Evolutionary conservation across 352 stramenopile species (phyloP).

Genomic region (Phytophthora capsici): DNA sequence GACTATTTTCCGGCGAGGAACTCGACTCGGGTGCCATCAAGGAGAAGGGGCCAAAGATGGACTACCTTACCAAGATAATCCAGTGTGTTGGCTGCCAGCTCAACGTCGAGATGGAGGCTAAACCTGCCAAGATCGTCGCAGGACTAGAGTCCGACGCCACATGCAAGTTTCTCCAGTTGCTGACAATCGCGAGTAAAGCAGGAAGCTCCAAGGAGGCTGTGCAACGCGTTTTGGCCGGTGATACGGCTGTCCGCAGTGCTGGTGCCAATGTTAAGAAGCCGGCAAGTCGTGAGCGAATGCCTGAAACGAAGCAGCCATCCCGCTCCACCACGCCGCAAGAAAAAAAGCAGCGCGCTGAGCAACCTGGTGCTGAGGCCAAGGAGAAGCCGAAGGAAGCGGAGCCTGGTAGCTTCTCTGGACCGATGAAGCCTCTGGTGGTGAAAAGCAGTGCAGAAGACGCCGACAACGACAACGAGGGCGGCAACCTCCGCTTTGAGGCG

Average conservation of each 20-base stretch:
- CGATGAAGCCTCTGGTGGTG: constrained; percentile 65
- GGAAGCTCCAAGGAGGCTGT: constrained; percentile 76
- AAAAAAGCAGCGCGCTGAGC: constrained; percentile 42
- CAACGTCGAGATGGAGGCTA: constrained; percentile 88
- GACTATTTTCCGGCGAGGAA: constrained; percentile 87
- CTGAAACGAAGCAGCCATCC: constrained; percentile 64
- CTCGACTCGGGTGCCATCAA: constrained; percentile 92
- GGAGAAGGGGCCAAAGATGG: constrained; percentile 94
- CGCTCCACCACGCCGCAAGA: constrained; percentile 67
- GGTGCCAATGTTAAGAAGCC: constrained; percentile 46
- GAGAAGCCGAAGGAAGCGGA: constrained; percentile 43
- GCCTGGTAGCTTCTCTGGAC: constrained; percentile 55
- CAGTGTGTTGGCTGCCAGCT: constrained; percentile 90
- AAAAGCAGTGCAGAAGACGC: constrained; percentile 37
- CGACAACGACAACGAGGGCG: constrained; percentile 58
- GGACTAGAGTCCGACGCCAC: constrained; percentile 94
- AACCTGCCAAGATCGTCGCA: constrained; percentile 88
- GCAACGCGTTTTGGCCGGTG: constrained; percentile 68
- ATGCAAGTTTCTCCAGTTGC: constrained; percentile 93
- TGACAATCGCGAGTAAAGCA: constrained; percentile 78
- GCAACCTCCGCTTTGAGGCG: constrained; percentile 49
- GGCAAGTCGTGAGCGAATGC: constrained; percentile 52
- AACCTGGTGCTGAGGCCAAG: constrained; percentile 38
- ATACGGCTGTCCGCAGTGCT: constrained; percentile 47
- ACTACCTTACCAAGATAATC: constrained; percentile 92